Evolutionary conservation across 2,329 filamentous ascomycete species (phyloP).

Genomic region (Coniochaeta sp.): DNA sequence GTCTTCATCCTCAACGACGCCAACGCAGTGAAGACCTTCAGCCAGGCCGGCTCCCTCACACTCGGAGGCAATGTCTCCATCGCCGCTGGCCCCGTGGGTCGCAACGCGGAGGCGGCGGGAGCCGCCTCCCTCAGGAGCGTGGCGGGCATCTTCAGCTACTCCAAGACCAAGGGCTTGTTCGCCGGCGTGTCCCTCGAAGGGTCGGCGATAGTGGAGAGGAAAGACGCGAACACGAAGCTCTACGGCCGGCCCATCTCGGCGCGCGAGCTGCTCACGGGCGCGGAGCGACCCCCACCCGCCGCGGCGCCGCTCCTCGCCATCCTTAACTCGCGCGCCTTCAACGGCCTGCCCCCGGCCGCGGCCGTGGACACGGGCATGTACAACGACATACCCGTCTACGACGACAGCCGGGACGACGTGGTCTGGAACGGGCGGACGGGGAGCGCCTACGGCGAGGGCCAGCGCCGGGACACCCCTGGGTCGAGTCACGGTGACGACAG

Average conservation of each 20-base stretch:
- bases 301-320: slow-evolving; percentile 80
- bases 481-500: slow-evolving; percentile 9
- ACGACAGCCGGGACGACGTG: slow-evolving; percentile 72
- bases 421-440: slow-evolving; percentile 64
- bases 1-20: slow-evolving; percentile 97
- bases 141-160: slow-evolving; percentile 92
- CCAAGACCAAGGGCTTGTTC: slow-evolving; percentile 95
- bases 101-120: slow-evolving; percentile 93
- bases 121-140: slow-evolving; percentile 86
- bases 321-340: slow-evolving; percentile 79
- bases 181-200: slow-evolving; percentile 93
- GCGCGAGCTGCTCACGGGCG: slow-evolving; percentile 71
- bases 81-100: slow-evolving; percentile 85
- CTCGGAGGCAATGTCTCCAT: slow-evolving; percentile 95
- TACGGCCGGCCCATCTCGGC: slow-evolving; percentile 82
- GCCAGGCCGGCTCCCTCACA: slow-evolving; percentile 84
- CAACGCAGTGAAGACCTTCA: slow-evolving; percentile 85
- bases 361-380: slow-evolving; percentile 63
- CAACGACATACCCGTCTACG: slow-evolving; percentile 89
- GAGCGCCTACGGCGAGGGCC: slow-evolving; percentile 62
- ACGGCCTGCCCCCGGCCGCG: slow-evolving; percentile 47
- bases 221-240: slow-evolving; percentile 94
- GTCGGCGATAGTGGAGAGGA: slow-evolving; percentile 84
- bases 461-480: slow-evolving; percentile 29
- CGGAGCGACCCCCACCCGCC: slow-evolving; percentile 69